Base-by-base conservation (phyloP, 805 yeast genomes). In the Wickerhamiella brachini region DNA sequence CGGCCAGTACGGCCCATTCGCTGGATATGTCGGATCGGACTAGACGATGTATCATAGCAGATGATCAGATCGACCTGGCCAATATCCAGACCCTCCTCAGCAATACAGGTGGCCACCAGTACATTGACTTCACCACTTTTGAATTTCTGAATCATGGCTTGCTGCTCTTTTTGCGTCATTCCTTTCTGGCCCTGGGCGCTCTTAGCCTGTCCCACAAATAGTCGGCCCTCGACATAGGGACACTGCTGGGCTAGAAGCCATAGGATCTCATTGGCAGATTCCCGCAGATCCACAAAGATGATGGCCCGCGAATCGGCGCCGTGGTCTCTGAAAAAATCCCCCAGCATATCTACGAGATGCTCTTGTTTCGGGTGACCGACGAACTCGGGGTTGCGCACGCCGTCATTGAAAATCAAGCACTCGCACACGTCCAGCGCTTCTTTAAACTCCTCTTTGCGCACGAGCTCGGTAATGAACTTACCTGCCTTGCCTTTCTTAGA, bases 1-100 rank as follows among this genome's bases (percentile, higher is more conserved):
- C 99, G 81, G 18, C 98, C 99, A 0, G 99, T 93, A 68, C 99
- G 79, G 24, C 99, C 99, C 94, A 93, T 87, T 59, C 99, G 71
- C 64, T 93, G 99, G 42, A 93, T 76, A 58, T 85, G 88, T 53
- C 94, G 85, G 52, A 93, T 90, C 0, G 97, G 97, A 45, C 95
- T 86, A 26, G 88, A 75, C 0, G 97, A 88, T 0, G 95, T 85
- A 61, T 93, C 98, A 66, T 80, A 93, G 62, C 96, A 89, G 7
- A 93, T 74, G 57, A 93, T 90, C 59, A 93, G 64, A 65, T 93
- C 98, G 49, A 93, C 99, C 64, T 94, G 97, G 31, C 98, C 98
- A 57, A 93, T 94, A 71, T 93, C 98, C 56, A 93, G 73, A 45
- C 99, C 99, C 71, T 93, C 99, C 65, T 93, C 99, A 46, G 97